phyloP scores from a whole-genome alignment of 2,329 filamentous ascomycete genomes.

The Pseudocercospora cruenta region DNA sequence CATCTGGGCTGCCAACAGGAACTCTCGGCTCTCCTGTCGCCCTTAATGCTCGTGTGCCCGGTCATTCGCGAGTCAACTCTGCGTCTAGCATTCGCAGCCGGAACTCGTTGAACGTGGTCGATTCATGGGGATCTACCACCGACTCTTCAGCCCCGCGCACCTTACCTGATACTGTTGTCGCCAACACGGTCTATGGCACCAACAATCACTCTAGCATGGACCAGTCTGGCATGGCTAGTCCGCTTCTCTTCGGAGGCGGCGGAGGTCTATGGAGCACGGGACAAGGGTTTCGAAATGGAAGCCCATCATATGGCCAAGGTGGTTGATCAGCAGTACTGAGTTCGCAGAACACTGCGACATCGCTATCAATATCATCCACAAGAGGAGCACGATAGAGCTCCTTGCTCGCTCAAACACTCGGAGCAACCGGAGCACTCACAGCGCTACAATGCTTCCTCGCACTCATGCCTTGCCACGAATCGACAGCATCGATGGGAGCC shows the following conservation, averaged over 20 bases:
- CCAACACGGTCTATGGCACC: conserved; percentile 20
- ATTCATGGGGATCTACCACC: conserved; percentile 30
- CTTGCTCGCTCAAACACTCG: too few species aligned
- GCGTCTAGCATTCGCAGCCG: conserved; percentile 46
- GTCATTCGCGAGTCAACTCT: conserved; percentile 50
- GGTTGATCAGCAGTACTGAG: conserved; percentile 20
- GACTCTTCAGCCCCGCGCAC: conserved; percentile 25
- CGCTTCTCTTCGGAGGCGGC: conserved; percentile 46
- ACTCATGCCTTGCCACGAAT: background rate
- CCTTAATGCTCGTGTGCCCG: conserved; percentile 15
- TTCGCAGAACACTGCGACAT: background rate
- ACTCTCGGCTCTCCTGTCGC: conserved; percentile 33
- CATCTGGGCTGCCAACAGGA: conserved; percentile 38
- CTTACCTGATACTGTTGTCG: conserved; percentile 16
- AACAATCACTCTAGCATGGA: conserved; percentile 27
- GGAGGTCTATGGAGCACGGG: conserved; percentile 43
- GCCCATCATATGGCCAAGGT: conserved; percentile 29
- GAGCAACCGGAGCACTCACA: background rate
- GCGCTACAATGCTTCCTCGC: background rate
- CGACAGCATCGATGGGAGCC: background rate
- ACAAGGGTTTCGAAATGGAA: conserved; percentile 21
- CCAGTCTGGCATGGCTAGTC: conserved; percentile 43
- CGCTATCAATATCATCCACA: background rate
- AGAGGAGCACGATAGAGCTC: background rate
- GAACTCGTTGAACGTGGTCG: conserved; percentile 32